Evolutionary conservation across 2,329 filamentous ascomycete genomes (phyloP).

Genomic region (Fusarium protoensiforme): DNA sequence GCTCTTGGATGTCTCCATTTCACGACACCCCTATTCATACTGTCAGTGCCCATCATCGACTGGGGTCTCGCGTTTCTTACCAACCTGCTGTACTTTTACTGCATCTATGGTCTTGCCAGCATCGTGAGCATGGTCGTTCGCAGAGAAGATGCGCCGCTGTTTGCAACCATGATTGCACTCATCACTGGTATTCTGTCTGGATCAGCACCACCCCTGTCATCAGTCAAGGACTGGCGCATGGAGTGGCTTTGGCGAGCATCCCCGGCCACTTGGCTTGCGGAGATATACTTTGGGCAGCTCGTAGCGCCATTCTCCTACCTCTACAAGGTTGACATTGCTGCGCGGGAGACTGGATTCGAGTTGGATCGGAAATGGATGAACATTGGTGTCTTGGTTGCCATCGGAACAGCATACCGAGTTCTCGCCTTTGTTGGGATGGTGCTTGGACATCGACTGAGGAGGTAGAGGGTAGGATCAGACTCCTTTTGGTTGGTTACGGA

Average conservation of each 20-base stretch:
- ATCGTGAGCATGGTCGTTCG: constrained; percentile 64
- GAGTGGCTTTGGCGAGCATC: constrained; percentile 66
- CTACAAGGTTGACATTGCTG: constrained; percentile 61
- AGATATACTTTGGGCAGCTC: constrained; percentile 66
- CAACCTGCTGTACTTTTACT: constrained; percentile 68
- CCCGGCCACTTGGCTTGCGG: constrained; percentile 66
- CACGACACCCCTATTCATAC: constrained; percentile 60
- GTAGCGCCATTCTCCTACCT: constrained; percentile 60
- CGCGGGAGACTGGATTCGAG: constrained; percentile 55
- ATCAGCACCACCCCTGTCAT: constrained; percentile 60
- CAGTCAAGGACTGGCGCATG: constrained; percentile 62
- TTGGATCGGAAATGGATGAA: constrained; percentile 59
- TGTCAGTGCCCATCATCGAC: constrained; percentile 61
- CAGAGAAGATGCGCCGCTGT: constrained; percentile 66
- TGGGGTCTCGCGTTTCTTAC: constrained; percentile 60
- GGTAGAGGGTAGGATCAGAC: constrained; percentile 10
- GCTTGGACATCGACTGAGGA: constrained; percentile 34
- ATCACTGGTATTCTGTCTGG: constrained; percentile 66
- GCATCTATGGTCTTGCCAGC: constrained; percentile 66
- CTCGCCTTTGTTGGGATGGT: constrained; percentile 50
- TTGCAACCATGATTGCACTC: constrained; percentile 65
- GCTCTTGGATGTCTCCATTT: constrained; percentile 64
- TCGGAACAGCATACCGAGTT: constrained; percentile 58
- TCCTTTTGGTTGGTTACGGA: not conserved
- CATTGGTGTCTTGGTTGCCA: constrained; percentile 53